These are phyloP conservation scores for Phialophora chinensis DNA, from an alignment of 2,329 filamentous ascomycete species.

Conservation along the genomic window DNA sequence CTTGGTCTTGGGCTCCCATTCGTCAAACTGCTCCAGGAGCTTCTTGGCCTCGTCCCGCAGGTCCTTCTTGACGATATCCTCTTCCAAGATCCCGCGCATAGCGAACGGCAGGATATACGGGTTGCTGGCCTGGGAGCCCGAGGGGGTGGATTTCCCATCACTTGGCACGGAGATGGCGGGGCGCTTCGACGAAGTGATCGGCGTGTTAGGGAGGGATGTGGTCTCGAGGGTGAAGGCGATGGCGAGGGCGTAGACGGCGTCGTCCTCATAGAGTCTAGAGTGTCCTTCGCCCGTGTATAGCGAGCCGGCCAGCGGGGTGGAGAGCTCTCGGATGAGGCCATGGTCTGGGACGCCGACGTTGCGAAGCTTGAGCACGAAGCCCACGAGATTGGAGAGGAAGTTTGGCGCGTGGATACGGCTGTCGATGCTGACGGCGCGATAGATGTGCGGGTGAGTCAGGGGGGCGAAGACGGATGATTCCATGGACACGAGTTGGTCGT, in stretches of 20 bases:
- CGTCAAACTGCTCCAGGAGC: constrained; percentile 85
- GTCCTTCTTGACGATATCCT: constrained; percentile 85
- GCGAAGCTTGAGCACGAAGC: constrained; percentile 89
- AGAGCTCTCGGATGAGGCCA: constrained; percentile 88
- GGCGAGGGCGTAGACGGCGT: constrained; percentile 80
- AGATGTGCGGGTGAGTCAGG: constrained; percentile 88
- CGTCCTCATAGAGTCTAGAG: constrained; percentile 89
- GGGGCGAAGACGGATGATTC: constrained; percentile 91
- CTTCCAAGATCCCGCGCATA: constrained; percentile 89
- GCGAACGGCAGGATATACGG: constrained; percentile 95
- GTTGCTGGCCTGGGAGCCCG: constrained; percentile 57
- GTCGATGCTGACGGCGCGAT: constrained; percentile 94
- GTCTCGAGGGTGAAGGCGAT: constrained; percentile 77
- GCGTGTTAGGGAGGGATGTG: constrained; percentile 56
- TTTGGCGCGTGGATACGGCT: constrained; percentile 89
- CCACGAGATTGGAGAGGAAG: constrained; percentile 90
- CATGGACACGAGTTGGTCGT: constrained; percentile 93
- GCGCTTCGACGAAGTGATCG: constrained; percentile 56
- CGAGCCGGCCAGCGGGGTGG: constrained; percentile 83
- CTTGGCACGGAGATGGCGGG: constrained; percentile 42
- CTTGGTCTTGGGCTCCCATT: constrained; percentile 90
- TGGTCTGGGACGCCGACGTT: constrained; percentile 94
- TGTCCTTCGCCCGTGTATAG: constrained; percentile 93
- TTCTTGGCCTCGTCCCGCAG: constrained; percentile 76
- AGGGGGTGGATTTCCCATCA: background rate